A percentile compares a stretch with the other conserved stretches of the same genome.
Conservation (phyloP, 2,329 filamentous ascomycete genomes). For the Juglanconis sp. region DNA sequence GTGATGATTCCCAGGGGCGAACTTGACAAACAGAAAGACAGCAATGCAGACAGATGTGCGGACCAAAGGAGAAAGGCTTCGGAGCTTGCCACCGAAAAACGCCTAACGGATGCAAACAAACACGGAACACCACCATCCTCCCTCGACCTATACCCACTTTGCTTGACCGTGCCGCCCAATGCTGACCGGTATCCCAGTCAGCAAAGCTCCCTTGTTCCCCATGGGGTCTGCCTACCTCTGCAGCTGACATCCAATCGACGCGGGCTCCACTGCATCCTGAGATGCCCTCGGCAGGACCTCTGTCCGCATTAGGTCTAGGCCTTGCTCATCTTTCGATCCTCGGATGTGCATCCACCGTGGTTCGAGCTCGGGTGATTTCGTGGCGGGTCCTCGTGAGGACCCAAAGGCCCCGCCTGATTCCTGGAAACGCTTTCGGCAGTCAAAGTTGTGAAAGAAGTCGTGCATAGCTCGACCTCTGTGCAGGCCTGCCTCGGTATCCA, state of each 20-base stretch:
- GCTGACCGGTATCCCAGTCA: neutral
- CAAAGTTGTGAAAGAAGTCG: too few species aligned
- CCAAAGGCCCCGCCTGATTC: too few species aligned
- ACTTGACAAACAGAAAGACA: neutral
- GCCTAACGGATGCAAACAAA: conserved; percentile 13
- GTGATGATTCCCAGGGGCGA: neutral
- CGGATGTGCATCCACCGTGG: conserved; percentile 2
- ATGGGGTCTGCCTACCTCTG: neutral
- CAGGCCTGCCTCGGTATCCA: too few species aligned
- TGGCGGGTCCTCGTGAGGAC: neutral
- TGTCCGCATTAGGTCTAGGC: neutral
- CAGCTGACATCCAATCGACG: neutral
- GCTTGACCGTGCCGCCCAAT: too few species aligned
- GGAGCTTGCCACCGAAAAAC: conserved; percentile 9
- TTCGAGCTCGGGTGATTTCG: neutral
- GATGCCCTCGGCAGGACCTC: neutral
- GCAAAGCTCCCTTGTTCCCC: neutral
- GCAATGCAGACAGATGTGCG: neutral
- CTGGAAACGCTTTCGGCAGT: too few species aligned
- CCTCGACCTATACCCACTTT: neutral
- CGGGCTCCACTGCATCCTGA: neutral
- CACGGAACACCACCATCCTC: neutral
- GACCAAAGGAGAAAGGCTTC: conserved; percentile 9
- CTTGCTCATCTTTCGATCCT: neutral
- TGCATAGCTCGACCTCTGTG: too few species aligned